Percentiles rank a stretch among this genome's conserved stretches.
Conservation (phyloP, 306 rosid genomes). For the Echinosophora koreensis region DNA sequence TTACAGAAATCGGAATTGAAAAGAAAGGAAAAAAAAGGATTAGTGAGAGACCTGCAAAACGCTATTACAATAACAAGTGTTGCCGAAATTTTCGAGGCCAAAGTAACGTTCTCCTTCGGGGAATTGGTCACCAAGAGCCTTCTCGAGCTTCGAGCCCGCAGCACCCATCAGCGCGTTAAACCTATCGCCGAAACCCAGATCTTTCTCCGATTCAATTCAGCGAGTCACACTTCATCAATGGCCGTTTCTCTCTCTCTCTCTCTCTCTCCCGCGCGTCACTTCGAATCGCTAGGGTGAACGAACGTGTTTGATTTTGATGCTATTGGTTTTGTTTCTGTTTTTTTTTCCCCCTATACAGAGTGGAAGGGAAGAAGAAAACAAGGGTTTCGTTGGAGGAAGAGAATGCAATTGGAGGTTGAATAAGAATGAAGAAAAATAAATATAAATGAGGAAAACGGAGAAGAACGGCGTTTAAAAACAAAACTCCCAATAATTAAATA, state of each 20-base stretch:
- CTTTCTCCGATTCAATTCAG: constrained; percentile 58
- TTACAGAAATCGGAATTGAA: neutral
- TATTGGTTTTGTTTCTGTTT: constrained; percentile 1
- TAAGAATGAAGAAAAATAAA: no score
- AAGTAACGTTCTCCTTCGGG: constrained; percentile 99
- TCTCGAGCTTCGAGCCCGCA: constrained; percentile 98
- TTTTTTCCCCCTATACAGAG: neutral
- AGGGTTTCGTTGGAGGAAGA: constrained; percentile 49
- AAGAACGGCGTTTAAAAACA: neutral
- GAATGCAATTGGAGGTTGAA: neutral
- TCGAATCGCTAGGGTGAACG: constrained; percentile 49
- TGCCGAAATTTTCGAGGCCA: constrained; percentile 97
- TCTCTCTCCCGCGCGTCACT: neutral
- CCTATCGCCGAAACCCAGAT: constrained; percentile 56
- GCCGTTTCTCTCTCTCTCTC: neutral
- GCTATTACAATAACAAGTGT: constrained; percentile 97
- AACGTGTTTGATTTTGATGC: constrained; percentile 13
- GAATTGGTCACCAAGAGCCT: constrained; percentile 96
- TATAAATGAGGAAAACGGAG: constrained; percentile 2
- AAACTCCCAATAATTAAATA: neutral
- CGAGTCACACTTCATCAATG: constrained; percentile 43
- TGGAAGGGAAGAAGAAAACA: constrained; percentile 14
- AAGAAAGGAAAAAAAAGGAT: neutral
- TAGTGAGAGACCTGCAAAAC: constrained; percentile 78
- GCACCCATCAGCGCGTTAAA: constrained; percentile 81